Evolutionary conservation across 1,139 yeast genomes (phyloP).

Genomic region (Pichia sp.): DNA sequence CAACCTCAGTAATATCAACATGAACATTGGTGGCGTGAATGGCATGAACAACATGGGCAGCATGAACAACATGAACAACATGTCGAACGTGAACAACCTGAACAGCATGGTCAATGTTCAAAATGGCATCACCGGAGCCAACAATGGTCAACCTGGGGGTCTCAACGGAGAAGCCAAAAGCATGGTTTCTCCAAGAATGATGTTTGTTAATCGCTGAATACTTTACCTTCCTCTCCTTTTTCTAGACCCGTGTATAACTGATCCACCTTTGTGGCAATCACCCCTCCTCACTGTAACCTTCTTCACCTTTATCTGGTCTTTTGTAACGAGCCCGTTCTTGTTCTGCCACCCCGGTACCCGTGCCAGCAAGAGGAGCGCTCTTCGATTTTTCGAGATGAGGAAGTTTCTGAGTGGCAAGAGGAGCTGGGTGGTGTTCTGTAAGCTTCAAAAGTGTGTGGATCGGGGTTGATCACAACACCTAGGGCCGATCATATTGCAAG

Average conservation of each 20-base stretch:
- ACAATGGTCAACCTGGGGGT: conserved; percentile 7
- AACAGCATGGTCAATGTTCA: conserved; percentile 1
- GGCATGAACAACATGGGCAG: background rate
- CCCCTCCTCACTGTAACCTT: background rate
- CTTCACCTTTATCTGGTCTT: background rate
- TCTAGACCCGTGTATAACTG: background rate
- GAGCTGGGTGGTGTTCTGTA: background rate
- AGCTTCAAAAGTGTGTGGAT: background rate
- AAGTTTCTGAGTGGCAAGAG: background rate
- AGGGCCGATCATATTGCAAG: background rate
- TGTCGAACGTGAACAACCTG: conserved; percentile 7
- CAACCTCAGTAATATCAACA: background rate
- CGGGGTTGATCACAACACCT: background rate
- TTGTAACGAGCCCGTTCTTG: no score
- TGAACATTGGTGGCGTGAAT: conserved; percentile 5
- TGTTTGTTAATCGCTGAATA: conserved; percentile 12
- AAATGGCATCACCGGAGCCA: background rate
- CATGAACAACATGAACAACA: conserved; percentile 5
- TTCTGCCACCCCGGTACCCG: background rate
- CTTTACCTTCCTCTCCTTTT: background rate
- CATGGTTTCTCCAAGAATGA: conserved; percentile 7
- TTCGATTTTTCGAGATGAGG: background rate
- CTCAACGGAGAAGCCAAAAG: conserved; percentile 8
- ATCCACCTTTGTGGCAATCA: background rate
- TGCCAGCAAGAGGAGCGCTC: background rate